Base-by-base conservation (phyloP, 352 stramenopile species). In the Globisporangium perplexum region DNA sequence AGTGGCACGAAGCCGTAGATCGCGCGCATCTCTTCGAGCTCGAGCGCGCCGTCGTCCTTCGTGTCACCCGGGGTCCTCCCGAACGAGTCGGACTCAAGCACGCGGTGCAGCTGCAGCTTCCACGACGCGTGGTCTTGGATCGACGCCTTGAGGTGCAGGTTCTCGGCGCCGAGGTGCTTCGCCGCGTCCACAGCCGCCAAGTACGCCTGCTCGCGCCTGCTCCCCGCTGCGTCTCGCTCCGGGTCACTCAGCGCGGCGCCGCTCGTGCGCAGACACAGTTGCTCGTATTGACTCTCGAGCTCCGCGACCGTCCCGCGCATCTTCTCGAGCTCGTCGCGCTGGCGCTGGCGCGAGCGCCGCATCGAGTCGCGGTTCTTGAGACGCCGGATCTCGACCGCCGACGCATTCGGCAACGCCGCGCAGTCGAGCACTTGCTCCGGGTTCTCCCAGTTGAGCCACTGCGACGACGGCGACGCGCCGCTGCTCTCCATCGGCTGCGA, bases 291-390 rank as follows among this genome's bases (percentile, higher is more conserved):
- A 26, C 52, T 11, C 46, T 85, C 71, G 2, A 85, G 63, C 5
- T 68, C 58, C 17, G 47, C 51, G 28, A 82, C 69, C 1, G 61
- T 72, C 49, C 70, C 58, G 3, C 62, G 65, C 41, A 84, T 65
- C 6, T 62, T 39, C 36, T 82, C 62, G 42, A 84, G 47, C 42
- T 79, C 62, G 47, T 81, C 69, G 12, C 69, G 57, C 61, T 79
- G 61, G 0, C 73, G 73, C 50, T 84, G 73, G 1, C 73, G 63
- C 17, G 73, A 76, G 41, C 73, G 68, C 23, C 69, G 68, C 73
- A 84, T 84, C 54, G 71, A 82, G 53, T 81, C 73, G 44, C 73
- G 71, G 53, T 84, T 84, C 58, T 79, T 78, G 43, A 71, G 62
- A 0, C 73, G 60, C 0, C 73, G 71, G 38, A 68, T 63, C 26